These are phyloP conservation scores for Fusarium torulosum DNA, from an alignment of 2,329 filamentous ascomycete species.

Conservation along the genomic window DNA sequence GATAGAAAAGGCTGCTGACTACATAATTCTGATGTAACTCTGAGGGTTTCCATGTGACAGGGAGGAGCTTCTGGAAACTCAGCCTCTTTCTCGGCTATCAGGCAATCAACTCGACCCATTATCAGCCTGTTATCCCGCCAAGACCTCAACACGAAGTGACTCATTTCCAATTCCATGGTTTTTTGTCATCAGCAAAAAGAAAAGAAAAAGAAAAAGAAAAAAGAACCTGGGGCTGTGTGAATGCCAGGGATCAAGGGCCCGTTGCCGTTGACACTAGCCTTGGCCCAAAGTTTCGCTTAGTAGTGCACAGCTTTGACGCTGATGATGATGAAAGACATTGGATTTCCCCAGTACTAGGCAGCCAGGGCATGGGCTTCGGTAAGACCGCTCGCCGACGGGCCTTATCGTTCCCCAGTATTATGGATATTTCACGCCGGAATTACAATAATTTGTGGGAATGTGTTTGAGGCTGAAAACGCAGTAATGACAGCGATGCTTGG, in stretches of 20 bases:
- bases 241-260: slow-evolving; percentile 19
- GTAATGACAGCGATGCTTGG: slow-evolving; percentile 4
- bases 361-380: slow-evolving; percentile 18
- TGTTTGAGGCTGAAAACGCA: slow-evolving; percentile 30
- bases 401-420: slow-evolving; percentile 1
- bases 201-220: slow-evolving; percentile 3
- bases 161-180: slow-evolving; percentile 29
- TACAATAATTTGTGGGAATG: slow-evolving; percentile 11
- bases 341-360: neutral
- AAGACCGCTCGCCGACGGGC: slow-evolving; percentile 20
- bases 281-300: slow-evolving; percentile 18
- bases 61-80: slow-evolving; percentile 26
- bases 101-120: slow-evolving; percentile 3
- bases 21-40: neutral
- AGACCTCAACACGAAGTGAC: slow-evolving; percentile 29
- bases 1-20: neutral
- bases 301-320: slow-evolving; percentile 7
- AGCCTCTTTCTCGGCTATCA: slow-evolving; percentile 24
- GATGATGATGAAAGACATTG: slow-evolving; percentile 20
- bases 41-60: slow-evolving; percentile 1
- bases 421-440: neutral
- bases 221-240: neutral
- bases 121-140: slow-evolving; percentile 8
- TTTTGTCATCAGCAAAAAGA: slow-evolving; percentile 19
- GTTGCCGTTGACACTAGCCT: slow-evolving; percentile 22